phyloP scores from a whole-genome alignment of 148 eudicot species.

The Limonium bicolor region DNA sequence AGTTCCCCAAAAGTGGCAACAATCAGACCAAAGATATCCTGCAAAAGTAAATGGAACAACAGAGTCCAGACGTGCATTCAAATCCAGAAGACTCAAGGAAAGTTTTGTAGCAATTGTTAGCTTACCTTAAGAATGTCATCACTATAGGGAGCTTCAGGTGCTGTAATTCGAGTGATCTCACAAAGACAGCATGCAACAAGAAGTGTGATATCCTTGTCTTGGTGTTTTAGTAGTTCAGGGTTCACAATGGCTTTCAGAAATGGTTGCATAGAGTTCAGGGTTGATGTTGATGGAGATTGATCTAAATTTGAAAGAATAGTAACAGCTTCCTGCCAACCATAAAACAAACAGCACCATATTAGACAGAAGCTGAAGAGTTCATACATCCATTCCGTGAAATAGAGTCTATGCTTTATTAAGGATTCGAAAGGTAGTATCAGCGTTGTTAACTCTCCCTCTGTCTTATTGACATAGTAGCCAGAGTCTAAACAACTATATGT shows the following conservation, averaged over 20 bases:
- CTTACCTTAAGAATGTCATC: constrained; percentile 78
- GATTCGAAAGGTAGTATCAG: too few species aligned
- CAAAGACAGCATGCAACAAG: constrained; percentile 83
- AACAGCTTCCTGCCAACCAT: constrained; percentile 54
- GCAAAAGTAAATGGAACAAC: constrained; percentile 11
- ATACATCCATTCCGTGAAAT: too few species aligned
- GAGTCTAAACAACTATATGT: too few species aligned
- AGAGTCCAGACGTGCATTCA: neutral
- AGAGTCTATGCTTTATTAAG: too few species aligned
- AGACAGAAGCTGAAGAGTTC: too few species aligned
- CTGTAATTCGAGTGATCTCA: constrained; percentile 94
- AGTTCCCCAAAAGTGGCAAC: constrained; percentile 75
- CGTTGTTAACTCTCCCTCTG: too few species aligned
- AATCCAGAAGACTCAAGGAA: constrained; percentile 2
- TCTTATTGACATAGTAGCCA: too few species aligned
- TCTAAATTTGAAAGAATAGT: constrained; percentile 68
- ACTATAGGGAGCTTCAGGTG: constrained; percentile 92
- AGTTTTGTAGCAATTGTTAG: neutral
- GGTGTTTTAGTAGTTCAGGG: constrained; percentile 81
- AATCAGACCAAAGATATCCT: constrained; percentile 76
- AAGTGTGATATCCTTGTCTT: constrained; percentile 73
- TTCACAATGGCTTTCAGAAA: constrained; percentile 63
- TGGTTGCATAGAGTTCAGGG: constrained; percentile 73
- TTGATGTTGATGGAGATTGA: constrained; percentile 54
- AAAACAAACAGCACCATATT: too few species aligned